Evolutionary conservation across 192 early-diverging fungal genomes (phyloP).

Genomic region (Ambispora gerdemannii): DNA sequence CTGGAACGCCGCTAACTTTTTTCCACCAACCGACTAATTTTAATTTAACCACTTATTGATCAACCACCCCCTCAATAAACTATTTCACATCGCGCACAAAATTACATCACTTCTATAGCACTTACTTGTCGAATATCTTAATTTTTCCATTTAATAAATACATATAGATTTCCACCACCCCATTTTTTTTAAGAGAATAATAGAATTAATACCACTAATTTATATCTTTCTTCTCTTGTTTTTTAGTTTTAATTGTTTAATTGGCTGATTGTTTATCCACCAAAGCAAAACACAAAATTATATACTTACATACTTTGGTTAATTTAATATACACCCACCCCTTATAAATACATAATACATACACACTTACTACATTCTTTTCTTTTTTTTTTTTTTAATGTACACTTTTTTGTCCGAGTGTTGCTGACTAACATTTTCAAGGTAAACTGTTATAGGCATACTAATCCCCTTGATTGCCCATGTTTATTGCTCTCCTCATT

Average conservation of each 20-base stretch:
- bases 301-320: too few species aligned
- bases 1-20: constrained; percentile 20
- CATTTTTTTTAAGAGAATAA: not conserved
- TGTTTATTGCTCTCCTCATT: too few species aligned
- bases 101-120: not conserved
- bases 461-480: too few species aligned
- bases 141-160: not conserved
- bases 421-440: too few species aligned
- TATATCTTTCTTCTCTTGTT: not conserved
- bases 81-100: not conserved
- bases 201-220: not conserved
- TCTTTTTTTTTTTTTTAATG: too few species aligned
- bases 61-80: not conserved
- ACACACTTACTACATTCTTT: too few species aligned
- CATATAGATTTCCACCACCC: not conserved
- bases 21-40: too few species aligned
- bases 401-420: too few species aligned
- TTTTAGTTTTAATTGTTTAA: constrained; percentile 18
- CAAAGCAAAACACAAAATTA: constrained; percentile 9
- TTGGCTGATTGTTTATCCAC: constrained; percentile 31
- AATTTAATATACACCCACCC: too few species aligned
- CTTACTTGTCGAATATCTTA: not conserved
- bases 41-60: too few species aligned
- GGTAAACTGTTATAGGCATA: too few species aligned
- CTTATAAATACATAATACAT: too few species aligned